These are phyloP conservation scores for Pythium dissotocum DNA, from an alignment of 352 stramenopile genomes.

Conservation along the genomic window DNA sequence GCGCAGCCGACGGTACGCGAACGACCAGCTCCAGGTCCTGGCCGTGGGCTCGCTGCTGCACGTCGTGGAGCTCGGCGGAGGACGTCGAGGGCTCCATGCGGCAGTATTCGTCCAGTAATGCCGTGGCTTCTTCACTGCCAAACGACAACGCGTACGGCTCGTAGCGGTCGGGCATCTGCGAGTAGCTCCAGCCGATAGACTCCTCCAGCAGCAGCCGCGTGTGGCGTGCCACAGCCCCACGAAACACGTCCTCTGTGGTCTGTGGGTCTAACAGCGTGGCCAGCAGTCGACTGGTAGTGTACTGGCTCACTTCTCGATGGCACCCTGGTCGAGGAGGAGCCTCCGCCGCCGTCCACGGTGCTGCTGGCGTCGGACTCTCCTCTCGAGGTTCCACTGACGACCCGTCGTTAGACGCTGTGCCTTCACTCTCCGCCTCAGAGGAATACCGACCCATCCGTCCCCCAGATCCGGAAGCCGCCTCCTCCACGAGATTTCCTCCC, in stretches of 20 bases:
- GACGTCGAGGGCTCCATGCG: slow-evolving; percentile 8
- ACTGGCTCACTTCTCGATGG: background rate
- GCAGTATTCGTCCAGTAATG: background rate
- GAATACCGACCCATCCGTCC: background rate
- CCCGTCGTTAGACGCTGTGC: background rate
- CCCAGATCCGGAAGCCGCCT: background rate
- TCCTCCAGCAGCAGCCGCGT: slow-evolving; percentile 7
- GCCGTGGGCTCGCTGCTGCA: background rate
- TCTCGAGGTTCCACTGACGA: background rate
- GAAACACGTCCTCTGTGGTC: background rate
- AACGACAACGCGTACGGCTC: background rate
- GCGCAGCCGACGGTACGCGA: background rate
- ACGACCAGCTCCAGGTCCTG: background rate
- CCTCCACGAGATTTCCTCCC: background rate
- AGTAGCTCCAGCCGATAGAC: slow-evolving; percentile 7
- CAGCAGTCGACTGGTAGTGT: slow-evolving; percentile 2
- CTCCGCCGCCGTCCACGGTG: background rate
- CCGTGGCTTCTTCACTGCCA: background rate
- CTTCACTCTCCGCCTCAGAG: background rate
- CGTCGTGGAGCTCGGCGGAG: background rate
- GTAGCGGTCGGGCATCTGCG: background rate
- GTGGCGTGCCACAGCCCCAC: background rate
- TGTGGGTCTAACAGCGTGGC: background rate
- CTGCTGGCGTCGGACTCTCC: background rate
- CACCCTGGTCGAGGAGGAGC: background rate